Conservation (phyloP, 345 rosid genomes). For the Anastatica hierochuntica region DNA sequence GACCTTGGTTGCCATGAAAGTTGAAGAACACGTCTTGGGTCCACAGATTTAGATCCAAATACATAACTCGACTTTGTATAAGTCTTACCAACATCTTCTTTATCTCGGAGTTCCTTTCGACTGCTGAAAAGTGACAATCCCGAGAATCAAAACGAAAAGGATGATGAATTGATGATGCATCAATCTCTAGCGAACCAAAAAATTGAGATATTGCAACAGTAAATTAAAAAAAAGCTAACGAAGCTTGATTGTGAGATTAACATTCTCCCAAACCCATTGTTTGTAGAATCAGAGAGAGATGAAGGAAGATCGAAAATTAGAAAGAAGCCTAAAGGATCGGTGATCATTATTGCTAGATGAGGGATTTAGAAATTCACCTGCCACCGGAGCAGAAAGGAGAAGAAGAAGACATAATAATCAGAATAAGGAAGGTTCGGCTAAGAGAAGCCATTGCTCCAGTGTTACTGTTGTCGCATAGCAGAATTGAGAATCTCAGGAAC, state of each 20-base stretch:
- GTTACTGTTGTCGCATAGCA: neutral
- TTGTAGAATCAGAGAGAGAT: neutral
- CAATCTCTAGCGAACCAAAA: neutral
- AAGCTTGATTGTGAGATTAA: neutral
- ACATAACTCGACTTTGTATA: constrained; percentile 23
- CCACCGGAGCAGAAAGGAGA: constrained; percentile 4
- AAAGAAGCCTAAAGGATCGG: neutral
- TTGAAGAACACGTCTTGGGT: constrained; percentile 55
- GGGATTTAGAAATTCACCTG: neutral
- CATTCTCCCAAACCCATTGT: neutral
- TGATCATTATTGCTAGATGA: neutral
- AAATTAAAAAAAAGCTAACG: no score
- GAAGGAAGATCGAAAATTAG: neutral
- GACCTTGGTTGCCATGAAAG: constrained; percentile 97
- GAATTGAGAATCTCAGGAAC: neutral
- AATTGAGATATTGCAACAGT: no score
- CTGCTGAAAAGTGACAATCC: constrained; percentile 5
- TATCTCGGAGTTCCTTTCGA: constrained; percentile 66
- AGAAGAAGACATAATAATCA: constrained; percentile 2
- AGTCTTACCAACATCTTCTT: constrained; percentile 14
- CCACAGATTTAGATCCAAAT: constrained; percentile 31
- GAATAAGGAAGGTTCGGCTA: constrained; percentile 10
- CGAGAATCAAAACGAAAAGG: neutral
- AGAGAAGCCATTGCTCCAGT: constrained; percentile 11
- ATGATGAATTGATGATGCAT: neutral